Evolutionary conservation across 495 filamentous ascomycete genomes (phyloP).

Genomic region (Aspergillus asperescens): DNA sequence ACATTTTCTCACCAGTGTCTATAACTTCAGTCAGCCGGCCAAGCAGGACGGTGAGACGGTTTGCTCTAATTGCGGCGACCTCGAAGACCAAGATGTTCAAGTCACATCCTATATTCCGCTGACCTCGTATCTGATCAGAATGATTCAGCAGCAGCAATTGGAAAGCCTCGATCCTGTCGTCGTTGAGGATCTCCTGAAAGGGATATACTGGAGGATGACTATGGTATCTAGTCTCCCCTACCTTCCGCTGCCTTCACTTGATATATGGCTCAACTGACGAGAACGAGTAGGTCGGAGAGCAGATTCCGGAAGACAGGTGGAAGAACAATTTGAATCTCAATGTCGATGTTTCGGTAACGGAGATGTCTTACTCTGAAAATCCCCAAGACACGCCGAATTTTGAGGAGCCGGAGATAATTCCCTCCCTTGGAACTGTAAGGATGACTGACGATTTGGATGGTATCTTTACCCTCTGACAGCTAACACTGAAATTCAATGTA

Average conservation of each 20-base stretch:
- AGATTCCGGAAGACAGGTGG: neutral
- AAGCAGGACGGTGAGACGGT: neutral
- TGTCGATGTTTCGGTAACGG: neutral
- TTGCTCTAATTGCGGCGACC: neutral
- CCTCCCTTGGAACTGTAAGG: neutral
- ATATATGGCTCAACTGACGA: neutral
- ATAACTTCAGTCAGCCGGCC: neutral
- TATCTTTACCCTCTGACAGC: no score
- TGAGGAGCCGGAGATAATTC: neutral
- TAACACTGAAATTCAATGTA: no score
- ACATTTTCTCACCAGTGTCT: neutral
- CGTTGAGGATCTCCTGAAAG: neutral
- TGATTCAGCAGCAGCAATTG: neutral
- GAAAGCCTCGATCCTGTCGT: neutral
- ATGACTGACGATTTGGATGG: no score
- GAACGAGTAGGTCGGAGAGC: neutral
- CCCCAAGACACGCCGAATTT: neutral
- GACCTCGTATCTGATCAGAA: neutral
- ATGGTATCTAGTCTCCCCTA: no score
- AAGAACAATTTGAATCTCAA: neutral
- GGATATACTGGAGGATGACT: neutral
- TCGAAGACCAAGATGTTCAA: neutral
- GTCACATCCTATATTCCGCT: neutral
- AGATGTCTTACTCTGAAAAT: neutral
- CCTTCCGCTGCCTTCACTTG: neutral